phyloP scores from a whole-genome alignment of 129 eudicot genomes.

The Chrysanthemum makinoi region DNA sequence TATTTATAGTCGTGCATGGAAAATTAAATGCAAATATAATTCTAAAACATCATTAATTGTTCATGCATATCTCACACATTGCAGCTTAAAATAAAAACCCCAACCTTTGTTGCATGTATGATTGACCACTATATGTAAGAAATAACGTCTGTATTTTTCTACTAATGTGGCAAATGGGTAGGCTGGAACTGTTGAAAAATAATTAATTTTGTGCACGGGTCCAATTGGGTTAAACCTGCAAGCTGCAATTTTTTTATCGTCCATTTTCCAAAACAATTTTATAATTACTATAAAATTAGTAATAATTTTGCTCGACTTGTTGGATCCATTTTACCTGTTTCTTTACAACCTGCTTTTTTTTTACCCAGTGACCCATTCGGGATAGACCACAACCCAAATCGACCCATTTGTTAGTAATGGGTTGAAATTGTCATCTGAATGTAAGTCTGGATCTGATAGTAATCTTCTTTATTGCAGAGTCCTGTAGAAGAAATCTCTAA shows the following conservation, averaged over 20 bases:
- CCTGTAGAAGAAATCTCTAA: conserved; percentile 29
- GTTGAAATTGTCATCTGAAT: background rate
- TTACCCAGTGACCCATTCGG: background rate
- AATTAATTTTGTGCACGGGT: background rate
- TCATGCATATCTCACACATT: background rate
- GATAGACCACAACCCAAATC: background rate
- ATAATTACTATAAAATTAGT: background rate
- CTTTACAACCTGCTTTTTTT: background rate
- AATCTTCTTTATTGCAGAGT: conserved; percentile 35
- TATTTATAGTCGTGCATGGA: background rate
- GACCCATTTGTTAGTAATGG: background rate
- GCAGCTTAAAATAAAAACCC: background rate
- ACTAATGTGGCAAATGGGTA: background rate
- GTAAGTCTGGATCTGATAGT: conserved; percentile 12
- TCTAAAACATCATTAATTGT: background rate
- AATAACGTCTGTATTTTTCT: background rate
- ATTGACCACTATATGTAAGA: background rate
- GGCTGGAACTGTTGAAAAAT: background rate
- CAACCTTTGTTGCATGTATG: background rate
- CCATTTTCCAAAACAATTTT: background rate
- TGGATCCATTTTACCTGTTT: background rate
- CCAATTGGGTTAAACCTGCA: background rate
- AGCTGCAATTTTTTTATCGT: background rate
- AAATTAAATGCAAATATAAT: background rate
- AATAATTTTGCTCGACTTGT: background rate